These are phyloP conservation scores for Colletotrichum sp. DNA, from an alignment of 2,329 filamentous ascomycete species.

Conservation along the genomic window DNA sequence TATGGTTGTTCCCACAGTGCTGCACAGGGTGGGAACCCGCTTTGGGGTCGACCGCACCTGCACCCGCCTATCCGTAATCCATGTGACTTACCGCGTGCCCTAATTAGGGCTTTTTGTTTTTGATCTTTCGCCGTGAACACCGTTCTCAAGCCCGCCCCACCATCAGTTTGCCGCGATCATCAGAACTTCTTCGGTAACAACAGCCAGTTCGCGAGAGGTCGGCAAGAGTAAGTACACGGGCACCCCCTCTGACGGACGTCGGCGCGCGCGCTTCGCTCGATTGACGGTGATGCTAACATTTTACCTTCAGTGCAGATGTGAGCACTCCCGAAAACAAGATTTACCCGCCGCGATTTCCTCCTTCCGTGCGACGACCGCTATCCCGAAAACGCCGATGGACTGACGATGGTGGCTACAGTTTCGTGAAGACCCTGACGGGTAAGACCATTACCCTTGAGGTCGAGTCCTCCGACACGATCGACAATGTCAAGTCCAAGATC, in stretches of 20 bases:
- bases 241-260: not conserved
- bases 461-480: constrained; percentile 98
- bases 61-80: not conserved
- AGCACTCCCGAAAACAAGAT: constrained; percentile 42
- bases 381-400: constrained; percentile 23
- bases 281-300: constrained; percentile 25
- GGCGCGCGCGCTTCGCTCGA: not conserved
- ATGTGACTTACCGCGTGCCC: constrained; percentile 9
- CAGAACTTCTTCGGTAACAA: constrained; percentile 34
- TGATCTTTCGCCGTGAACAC: constrained; percentile 5
- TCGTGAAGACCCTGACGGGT: constrained; percentile 99
- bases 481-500: constrained; percentile 99
- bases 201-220: constrained; percentile 50
- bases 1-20: not conserved
- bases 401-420: constrained; percentile 62
- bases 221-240: constrained; percentile 61
- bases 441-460: constrained; percentile 99
- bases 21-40: not conserved
- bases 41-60: not conserved
- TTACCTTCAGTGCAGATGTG: constrained; percentile 83
- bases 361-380: constrained; percentile 14
- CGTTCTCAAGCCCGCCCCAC: constrained; percentile 20
- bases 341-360: constrained; percentile 8
- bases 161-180: constrained; percentile 13
- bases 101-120: constrained; percentile 20